phyloP scores from a whole-genome alignment of 108 stramenopile genomes.

The Asterionellopsis glacialis region DNA sequence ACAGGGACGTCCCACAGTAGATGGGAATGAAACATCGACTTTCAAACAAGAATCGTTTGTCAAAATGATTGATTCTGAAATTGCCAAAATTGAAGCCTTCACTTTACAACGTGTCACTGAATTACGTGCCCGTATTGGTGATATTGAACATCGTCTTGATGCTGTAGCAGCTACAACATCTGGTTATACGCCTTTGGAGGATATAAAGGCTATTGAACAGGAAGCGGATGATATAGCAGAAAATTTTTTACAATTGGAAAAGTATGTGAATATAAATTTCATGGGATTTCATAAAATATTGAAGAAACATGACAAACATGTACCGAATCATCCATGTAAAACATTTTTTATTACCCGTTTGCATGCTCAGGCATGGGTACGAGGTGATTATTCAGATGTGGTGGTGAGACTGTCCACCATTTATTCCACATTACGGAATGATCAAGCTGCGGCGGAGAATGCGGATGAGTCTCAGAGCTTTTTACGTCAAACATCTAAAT shows the following conservation, averaged over 20 bases:
- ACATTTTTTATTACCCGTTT: slow-evolving; percentile 89
- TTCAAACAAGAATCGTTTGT: slow-evolving; percentile 91
- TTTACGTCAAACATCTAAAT: slow-evolving; percentile 90
- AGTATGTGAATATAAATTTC: slow-evolving; percentile 96
- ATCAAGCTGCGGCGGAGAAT: slow-evolving; percentile 74
- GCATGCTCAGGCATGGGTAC: slow-evolving; percentile 96
- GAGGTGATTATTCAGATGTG: slow-evolving; percentile 92
- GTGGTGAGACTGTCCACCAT: slow-evolving; percentile 85
- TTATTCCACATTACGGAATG: slow-evolving; percentile 71
- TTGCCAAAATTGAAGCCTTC: slow-evolving; percentile 85
- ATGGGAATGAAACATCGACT: slow-evolving; percentile 40
- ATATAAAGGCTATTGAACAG: slow-evolving; percentile 19
- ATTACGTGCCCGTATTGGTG: slow-evolving; percentile 53
- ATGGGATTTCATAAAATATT: slow-evolving; percentile 98
- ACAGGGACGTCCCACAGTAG: slow-evolving; percentile 48
- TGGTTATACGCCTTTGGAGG: slow-evolving; percentile 16
- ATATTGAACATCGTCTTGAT: slow-evolving; percentile 22
- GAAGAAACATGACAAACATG: slow-evolving; percentile 96
- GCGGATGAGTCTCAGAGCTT: slow-evolving; percentile 79
- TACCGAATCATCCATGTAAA: slow-evolving; percentile 83
- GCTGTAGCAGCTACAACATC: not conserved
- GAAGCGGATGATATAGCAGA: slow-evolving; percentile 62
- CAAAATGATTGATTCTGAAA: slow-evolving; percentile 70
- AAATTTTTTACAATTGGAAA: slow-evolving; percentile 86
- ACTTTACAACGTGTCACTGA: slow-evolving; percentile 72